Evolutionary conservation across 2,329 filamentous ascomycete genomes (phyloP), one percentile per base, ranked within the genome.

Genomic region (Colletotrichum sp.): DNA sequence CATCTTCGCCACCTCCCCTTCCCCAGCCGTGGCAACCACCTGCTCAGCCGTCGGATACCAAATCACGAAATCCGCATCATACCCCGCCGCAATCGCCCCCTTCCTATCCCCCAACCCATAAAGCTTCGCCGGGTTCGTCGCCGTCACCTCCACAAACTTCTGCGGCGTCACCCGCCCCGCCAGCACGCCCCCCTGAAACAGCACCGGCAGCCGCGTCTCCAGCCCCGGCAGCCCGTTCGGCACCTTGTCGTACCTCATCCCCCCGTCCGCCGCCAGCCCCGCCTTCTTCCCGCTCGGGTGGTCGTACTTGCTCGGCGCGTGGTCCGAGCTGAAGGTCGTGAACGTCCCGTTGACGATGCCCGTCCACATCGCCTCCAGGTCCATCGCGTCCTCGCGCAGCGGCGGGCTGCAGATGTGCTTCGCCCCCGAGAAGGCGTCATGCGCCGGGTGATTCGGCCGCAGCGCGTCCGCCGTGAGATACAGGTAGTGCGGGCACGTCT

Each of bases 191-290:
- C 72, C 72, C 32, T 75, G 36, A 12, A 75, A 68, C 12, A 75
- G 62, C 6, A 92, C 82, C 0, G 89, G 82, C 24, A 92, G 81
- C 3, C 90, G 82, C 3, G 91, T 92, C 82, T 92, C 91, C 30
- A 92, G 85, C 1, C 90, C 91, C 0, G 90, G 89, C 62, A 89
- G 84, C 7, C 90, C 91, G 78, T 92, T 92, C 8, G 91, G 90
- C 55, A 92, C 90, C 72, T 90, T 88, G 62, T 87, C 87, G 82
- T 92, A 92, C 62, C 86, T 85, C 72, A 75, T 75, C 24, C 15
- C 21, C 6, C 72, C 72, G 28, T 60, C 24, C 3, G 52, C 69
- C 49, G 82, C 82, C 8, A 84, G 76, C 0, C 85, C 86, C 2
- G 85, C 86, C 81, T 89, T 89, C 85, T 90, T 91, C 59, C 85